Evolutionary conservation across 2,329 filamentous ascomycete genomes (phyloP).

Genomic region (Onygenales sp.): DNA sequence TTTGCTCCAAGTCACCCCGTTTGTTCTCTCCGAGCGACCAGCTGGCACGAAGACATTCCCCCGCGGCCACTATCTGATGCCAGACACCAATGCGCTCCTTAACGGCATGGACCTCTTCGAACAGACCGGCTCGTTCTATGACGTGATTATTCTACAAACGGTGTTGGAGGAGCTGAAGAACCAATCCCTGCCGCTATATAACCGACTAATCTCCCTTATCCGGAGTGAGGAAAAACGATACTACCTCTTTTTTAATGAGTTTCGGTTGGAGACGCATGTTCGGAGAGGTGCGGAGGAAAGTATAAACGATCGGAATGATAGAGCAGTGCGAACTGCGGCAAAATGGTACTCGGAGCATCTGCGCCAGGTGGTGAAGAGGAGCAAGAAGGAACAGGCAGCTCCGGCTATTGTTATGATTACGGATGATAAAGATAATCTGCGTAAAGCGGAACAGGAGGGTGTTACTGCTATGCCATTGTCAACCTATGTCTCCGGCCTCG

Average conservation of each 20-base stretch:
- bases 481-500: conserved; percentile 75
- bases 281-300: conserved; percentile 64
- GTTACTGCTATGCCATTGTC: conserved; percentile 59
- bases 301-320: conserved; percentile 94
- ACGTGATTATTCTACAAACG: conserved; percentile 93
- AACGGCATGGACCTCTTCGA: conserved; percentile 97
- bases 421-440: conserved; percentile 79
- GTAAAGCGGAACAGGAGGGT: conserved; percentile 67
- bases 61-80: conserved; percentile 84
- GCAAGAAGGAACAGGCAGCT: conserved; percentile 44
- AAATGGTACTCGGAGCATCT: conserved; percentile 88
- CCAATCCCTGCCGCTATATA: conserved; percentile 87
- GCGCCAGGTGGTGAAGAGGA: conserved; percentile 46
- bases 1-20: conserved; percentile 54
- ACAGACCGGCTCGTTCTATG: conserved; percentile 81
- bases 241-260: conserved; percentile 99
- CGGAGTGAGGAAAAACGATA: conserved; percentile 96
- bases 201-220: conserved; percentile 78
- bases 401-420: conserved; percentile 88
- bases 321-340: conserved; percentile 75
- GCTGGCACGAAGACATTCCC: conserved; percentile 74
- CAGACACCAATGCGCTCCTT: conserved; percentile 91
- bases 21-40: conserved; percentile 81
- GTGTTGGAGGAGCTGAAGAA: conserved; percentile 95
- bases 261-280: conserved; percentile 84